phyloP scores from a whole-genome alignment of 805 yeast species.

The Candida alai region DNA sequence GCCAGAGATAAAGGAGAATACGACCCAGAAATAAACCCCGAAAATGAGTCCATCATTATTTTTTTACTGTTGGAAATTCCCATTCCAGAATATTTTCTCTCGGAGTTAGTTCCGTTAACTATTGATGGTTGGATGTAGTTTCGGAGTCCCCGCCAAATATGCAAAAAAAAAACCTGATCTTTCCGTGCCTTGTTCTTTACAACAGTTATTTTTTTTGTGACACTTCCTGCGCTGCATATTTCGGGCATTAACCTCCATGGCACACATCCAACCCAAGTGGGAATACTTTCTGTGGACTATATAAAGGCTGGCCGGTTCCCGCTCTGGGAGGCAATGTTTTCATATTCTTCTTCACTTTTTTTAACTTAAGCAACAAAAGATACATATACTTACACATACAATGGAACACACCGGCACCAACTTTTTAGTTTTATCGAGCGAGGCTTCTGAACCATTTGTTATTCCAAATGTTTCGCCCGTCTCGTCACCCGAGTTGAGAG shows the following conservation, averaged over 20 bases:
- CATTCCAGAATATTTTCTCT: not conserved
- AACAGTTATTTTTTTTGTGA: conserved; percentile 1
- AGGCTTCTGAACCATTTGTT: conserved; percentile 58
- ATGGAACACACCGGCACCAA: not conserved
- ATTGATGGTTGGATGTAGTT: conserved; percentile 3
- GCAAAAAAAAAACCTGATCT: conserved; percentile 1
- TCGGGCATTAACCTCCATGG: conserved; percentile 3
- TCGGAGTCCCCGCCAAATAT: conserved; percentile 6
- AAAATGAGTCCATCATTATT: conserved; percentile 5
- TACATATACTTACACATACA: too few relatives aligned
- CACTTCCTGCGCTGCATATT: too few relatives aligned
- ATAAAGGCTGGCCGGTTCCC: conserved; percentile 1
- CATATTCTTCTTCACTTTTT: conserved; percentile 1
- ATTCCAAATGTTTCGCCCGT: conserved; percentile 63
- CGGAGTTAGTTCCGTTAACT: conserved; percentile 2
- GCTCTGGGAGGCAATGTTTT: too few relatives aligned
- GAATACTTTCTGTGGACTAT: not conserved
- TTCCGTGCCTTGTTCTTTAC: too few relatives aligned
- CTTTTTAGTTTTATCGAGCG: conserved; percentile 54
- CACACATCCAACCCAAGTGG: not conserved
- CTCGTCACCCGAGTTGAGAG: conserved; percentile 27
- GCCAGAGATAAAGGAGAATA: too few relatives aligned
- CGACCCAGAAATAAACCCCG: too few relatives aligned
- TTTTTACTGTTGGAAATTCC: not conserved
- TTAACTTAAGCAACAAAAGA: too few relatives aligned